Base-by-base conservation (phyloP, 2,329 filamentous ascomycete species). In the Aspergillus glaucus region DNA sequence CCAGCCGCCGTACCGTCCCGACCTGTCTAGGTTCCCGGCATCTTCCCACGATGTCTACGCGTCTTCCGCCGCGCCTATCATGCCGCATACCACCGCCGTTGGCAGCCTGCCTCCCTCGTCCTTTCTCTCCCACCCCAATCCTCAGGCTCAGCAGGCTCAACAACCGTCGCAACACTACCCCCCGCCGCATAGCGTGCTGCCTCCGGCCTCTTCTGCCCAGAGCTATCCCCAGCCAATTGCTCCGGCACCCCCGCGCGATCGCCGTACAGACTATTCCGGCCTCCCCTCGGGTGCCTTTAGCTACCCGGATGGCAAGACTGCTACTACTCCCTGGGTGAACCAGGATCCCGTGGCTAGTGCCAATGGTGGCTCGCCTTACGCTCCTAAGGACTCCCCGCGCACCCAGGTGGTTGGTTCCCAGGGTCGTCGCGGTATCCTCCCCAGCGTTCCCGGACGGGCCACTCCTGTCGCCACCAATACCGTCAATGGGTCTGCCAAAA, bases 401-500 rank as follows among this genome's bases (percentile, higher is more conserved):
- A 93, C 89, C 28, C 92, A 96, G 64, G 92, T 96, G 44, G 92
- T 97, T 47, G 92, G 92, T 47, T 95, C 91, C 22, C 92, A 97
- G 73, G 92, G 92, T 50, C 84, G 92, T 55, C 82, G 92, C 57
- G 92, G 92, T 44, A 94, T 96, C 36, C 74, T 97, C 53, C 92
- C 92, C 14, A 95, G 90, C 61, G 90, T 91, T 53, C 89, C 90
- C 26, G 91, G 91, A 40, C 80, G 90, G 51, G 87, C 90, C 48
- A 83, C 88, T 47, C 88, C 89, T 22, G 83, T 87, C 28, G 76
- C 85, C 40, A 76, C 85, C 42, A 71, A 75, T 54, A 70, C 70
- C 28, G 63, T 88, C 40, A 84, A 82, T 56, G 79, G 80, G 40
- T 76, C 80, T 26, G 78, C 81, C 8, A 94, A 95, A 78, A 88